Evolutionary conservation across 1,284 basidiomycete genomes (phyloP).

Genomic region (Leccinum huronense): DNA sequence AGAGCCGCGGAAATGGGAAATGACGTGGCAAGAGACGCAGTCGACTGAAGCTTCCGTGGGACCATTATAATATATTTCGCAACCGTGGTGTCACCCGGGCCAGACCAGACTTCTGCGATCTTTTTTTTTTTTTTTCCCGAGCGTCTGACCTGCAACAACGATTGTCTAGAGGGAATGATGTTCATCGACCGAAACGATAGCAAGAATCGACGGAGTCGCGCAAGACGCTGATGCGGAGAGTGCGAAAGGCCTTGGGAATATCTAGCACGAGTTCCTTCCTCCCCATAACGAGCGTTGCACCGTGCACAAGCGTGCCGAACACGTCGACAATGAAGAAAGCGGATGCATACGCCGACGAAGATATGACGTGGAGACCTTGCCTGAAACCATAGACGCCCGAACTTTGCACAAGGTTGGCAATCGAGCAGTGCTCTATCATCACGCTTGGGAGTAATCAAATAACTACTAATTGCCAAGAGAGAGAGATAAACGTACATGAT

Average conservation of each 20-base stretch:
- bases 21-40: slow-evolving; percentile 31
- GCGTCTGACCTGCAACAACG: slow-evolving; percentile 32
- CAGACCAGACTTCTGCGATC: slow-evolving; percentile 30
- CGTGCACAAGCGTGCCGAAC: slow-evolving; percentile 29
- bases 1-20: slow-evolving; percentile 15
- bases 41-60: slow-evolving; percentile 36
- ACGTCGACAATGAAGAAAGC: slow-evolving; percentile 33
- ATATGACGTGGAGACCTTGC: slow-evolving; percentile 29
- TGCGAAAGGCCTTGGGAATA: slow-evolving; percentile 29
- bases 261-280: slow-evolving; percentile 34
- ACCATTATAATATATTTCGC: slow-evolving; percentile 35
- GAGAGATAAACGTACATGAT: slow-evolving; percentile 24
- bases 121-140: slow-evolving; percentile 26
- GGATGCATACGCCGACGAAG: slow-evolving; percentile 33
- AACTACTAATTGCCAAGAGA: neutral
- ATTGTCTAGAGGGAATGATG: slow-evolving; percentile 30
- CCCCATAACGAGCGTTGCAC: slow-evolving; percentile 34
- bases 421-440: slow-evolving; percentile 36
- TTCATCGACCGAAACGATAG: slow-evolving; percentile 28
- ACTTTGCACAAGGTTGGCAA: slow-evolving; percentile 31
- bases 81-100: slow-evolving; percentile 11
- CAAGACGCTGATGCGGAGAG: slow-evolving; percentile 27
- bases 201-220: slow-evolving; percentile 33
- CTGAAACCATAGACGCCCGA: slow-evolving; percentile 28
- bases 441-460: slow-evolving; percentile 21